phyloP scores from a whole-genome alignment of 352 stramenopile genomes.

The Peronospora farinosa region DNA sequence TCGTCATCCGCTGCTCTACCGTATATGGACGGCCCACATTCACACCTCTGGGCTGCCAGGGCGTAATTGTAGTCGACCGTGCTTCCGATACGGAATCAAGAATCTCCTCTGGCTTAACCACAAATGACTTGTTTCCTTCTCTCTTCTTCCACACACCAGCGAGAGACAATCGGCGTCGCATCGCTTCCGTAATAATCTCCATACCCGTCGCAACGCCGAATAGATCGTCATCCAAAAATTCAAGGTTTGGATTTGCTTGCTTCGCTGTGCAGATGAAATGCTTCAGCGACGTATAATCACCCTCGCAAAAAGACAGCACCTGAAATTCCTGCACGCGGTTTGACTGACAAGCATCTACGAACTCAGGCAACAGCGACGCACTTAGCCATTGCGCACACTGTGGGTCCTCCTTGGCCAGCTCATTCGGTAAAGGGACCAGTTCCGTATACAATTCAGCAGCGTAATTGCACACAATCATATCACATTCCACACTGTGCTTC shows the following conservation, averaged over 20 bases:
- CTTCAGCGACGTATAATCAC: conserved; percentile 62
- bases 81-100: conserved; percentile 26
- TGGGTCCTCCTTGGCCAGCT: conserved; percentile 43
- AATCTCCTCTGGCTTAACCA: conserved; percentile 45
- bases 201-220: conserved; percentile 60
- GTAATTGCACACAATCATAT: conserved; percentile 54
- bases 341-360: conserved; percentile 58
- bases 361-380: conserved; percentile 57
- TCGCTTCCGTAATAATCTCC: conserved; percentile 70
- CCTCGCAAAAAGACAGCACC: conserved; percentile 53
- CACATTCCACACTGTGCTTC: conserved; percentile 61
- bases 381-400: conserved; percentile 71
- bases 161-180: conserved; percentile 66
- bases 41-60: conserved; percentile 46
- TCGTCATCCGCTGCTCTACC: conserved; percentile 26
- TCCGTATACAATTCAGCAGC: conserved; percentile 57
- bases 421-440: conserved; percentile 56
- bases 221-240: conserved; percentile 71
- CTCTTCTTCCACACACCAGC: conserved; percentile 61
- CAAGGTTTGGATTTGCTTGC: conserved; percentile 45
- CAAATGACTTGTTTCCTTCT: conserved; percentile 53
- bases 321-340: conserved; percentile 57
- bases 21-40: conserved; percentile 31
- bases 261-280: conserved; percentile 67
- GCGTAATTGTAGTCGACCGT: conserved; percentile 39